Base-by-base conservation (phyloP, 164 flowering plant species). In the Amborella trichopoda region DNA sequence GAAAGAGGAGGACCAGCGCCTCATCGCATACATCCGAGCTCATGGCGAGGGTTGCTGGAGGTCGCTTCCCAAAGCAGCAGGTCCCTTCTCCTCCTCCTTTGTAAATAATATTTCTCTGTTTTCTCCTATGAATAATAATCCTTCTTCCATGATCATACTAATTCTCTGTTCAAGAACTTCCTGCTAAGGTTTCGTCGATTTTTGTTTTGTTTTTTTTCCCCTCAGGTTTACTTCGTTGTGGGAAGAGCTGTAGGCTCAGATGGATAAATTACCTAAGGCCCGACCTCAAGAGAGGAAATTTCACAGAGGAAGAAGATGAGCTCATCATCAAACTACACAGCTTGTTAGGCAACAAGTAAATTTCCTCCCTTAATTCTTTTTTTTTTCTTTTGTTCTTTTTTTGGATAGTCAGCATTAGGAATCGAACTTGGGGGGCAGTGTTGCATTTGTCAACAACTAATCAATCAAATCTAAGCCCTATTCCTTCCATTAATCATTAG, bases 241-340 rank as follows among this genome's bases (percentile, higher is more conserved):
- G 69, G 6, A 65, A 65, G 43, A 65, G 69, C 33, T 65, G 69
- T 30, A 54, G 69, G 12, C 65, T 65, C 3, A 53, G 69, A 24
- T 65, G 69, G 69, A 59, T 65, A 25, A 65, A 65, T 46, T 65
- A 65, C 34, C 58, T 65, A 26, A 45, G 68, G 4, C 68, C 69
- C 23, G 65, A 65, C 40, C 57, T 65, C 22, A 65, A 65, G 26
- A 58, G 65, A 27, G 69, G 69, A 0, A 60, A 60, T 41, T 65
- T 65, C 48, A 60, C 62, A 2, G 69, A 65, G 5, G 69, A 65
- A 36, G 69, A 65, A 43, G 65, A 65, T 18, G 62, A 65, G 32
- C 49, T 65, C 48, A 65, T 65, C 51, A 52, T 60, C 65, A 60
- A 60, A 46, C 65, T 60, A 12, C 65, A 65, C 30, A 56, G 54